These are phyloP conservation scores for Phytophthora sojae DNA, from an alignment of 352 stramenopile species.

Conservation along the genomic window DNA sequence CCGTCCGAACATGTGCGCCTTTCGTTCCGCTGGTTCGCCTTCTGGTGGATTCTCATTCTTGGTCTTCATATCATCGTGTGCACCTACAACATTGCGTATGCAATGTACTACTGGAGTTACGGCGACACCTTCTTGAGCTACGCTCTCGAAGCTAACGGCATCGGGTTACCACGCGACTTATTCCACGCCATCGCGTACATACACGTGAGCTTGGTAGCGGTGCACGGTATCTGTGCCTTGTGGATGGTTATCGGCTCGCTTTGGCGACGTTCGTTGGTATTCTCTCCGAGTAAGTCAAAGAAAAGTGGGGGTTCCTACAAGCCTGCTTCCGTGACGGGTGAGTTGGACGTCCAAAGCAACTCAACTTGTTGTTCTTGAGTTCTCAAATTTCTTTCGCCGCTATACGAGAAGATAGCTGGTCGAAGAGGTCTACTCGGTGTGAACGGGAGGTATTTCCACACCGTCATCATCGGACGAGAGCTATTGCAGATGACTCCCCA, in stretches of 20 bases:
- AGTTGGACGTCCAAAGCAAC: not conserved
- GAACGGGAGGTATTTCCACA: conserved; percentile 29
- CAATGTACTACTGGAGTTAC: too few relatives aligned
- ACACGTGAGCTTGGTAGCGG: not conserved
- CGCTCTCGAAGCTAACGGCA: too few relatives aligned
- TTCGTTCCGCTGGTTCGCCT: not conserved
- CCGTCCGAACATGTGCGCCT: not conserved
- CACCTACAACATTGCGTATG: too few relatives aligned
- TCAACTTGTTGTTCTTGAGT: not conserved
- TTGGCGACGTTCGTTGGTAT: not conserved
- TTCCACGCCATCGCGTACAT: not conserved
- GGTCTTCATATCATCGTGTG: too few relatives aligned
- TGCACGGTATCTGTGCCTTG: not conserved
- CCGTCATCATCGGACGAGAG: conserved; percentile 24
- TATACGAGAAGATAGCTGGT: conserved; percentile 7
- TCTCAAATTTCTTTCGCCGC: conserved; percentile 1
- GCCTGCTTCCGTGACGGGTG: not conserved
- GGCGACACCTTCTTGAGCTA: too few relatives aligned
- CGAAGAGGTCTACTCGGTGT: conserved; percentile 12
- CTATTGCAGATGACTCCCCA: conserved; percentile 28
- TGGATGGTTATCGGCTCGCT: not conserved
- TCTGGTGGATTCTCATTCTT: too few relatives aligned
- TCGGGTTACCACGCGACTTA: too few relatives aligned
- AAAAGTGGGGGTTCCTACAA: not conserved
- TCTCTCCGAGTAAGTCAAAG: not conserved